Percentiles rank a stretch among this genome's conserved stretches.
Evolutionary conservation across 352 stramenopile species (phyloP).

Genomic region (Phytophthora sansomeana): DNA sequence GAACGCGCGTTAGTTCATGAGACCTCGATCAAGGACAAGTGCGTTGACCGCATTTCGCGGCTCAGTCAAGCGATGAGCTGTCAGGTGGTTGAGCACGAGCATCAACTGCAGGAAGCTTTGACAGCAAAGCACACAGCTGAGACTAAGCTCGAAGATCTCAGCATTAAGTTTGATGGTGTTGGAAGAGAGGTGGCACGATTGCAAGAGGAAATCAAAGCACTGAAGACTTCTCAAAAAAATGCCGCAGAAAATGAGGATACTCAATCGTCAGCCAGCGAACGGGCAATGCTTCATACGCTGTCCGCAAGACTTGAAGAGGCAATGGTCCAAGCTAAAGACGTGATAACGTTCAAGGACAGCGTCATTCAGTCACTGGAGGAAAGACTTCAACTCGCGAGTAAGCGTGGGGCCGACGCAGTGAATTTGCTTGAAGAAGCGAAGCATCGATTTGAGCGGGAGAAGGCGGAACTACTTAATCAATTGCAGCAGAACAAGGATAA

Average conservation of each 20-base stretch:
- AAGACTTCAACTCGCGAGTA: constrained; percentile 41
- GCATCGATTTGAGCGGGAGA: constrained; percentile 29
- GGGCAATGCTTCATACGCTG: constrained; percentile 61
- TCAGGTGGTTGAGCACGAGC: constrained; percentile 66
- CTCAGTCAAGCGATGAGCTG: constrained; percentile 77
- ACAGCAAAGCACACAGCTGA: constrained; percentile 47
- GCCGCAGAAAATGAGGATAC: background rate
- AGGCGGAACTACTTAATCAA: constrained; percentile 24
- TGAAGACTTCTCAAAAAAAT: constrained; percentile 36
- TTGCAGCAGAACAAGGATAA: constrained; percentile 29
- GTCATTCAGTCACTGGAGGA: constrained; percentile 61
- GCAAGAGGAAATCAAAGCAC: constrained; percentile 48
- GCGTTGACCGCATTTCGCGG: constrained; percentile 72
- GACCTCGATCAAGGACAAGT: constrained; percentile 71
- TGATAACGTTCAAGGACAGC: constrained; percentile 73
- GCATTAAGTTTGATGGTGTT: constrained; percentile 54
- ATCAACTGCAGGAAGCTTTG: constrained; percentile 58
- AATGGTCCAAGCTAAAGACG: constrained; percentile 74
- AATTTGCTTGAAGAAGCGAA: constrained; percentile 26
- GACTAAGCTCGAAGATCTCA: constrained; percentile 43
- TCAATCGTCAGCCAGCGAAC: constrained; percentile 37
- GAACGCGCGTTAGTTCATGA: constrained; percentile 54
- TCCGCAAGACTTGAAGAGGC: constrained; percentile 59
- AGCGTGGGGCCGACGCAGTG: constrained; percentile 29
- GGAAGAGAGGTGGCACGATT: constrained; percentile 53